Conservation (phyloP, 345 rosid species). For the Syzygium jambos region DNA sequence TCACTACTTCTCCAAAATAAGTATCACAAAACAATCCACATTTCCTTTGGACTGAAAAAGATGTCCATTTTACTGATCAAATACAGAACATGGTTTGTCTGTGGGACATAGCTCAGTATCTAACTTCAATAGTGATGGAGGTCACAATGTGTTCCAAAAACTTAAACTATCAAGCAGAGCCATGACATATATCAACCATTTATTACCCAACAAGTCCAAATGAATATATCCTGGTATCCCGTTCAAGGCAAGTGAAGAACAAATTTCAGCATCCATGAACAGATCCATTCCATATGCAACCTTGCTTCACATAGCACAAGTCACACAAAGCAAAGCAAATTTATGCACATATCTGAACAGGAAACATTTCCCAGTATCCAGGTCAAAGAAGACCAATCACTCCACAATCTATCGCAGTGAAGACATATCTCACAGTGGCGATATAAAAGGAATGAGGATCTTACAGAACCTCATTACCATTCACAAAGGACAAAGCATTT, state of each 20-base stretch:
- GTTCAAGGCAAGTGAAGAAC: background rate
- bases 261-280: background rate
- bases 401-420: background rate
- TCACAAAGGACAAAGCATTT: background rate
- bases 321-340: background rate
- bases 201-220: background rate
- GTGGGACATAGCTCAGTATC: background rate
- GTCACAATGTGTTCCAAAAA: background rate
- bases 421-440: background rate
- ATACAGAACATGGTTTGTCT: background rate
- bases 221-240: background rate
- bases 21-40: background rate
- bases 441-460: background rate
- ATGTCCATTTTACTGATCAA: background rate
- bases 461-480: background rate
- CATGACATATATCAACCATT: background rate
- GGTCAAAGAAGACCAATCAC: background rate
- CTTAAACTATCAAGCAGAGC: background rate
- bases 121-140: background rate
- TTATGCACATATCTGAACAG: background rate
- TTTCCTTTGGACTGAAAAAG: background rate
- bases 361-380: background rate
- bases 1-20: background rate
- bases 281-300: background rate
- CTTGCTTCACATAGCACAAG: background rate